Conservation (phyloP, 2,329 filamentous ascomycete species). For the Zymoseptoria brevis region DNA sequence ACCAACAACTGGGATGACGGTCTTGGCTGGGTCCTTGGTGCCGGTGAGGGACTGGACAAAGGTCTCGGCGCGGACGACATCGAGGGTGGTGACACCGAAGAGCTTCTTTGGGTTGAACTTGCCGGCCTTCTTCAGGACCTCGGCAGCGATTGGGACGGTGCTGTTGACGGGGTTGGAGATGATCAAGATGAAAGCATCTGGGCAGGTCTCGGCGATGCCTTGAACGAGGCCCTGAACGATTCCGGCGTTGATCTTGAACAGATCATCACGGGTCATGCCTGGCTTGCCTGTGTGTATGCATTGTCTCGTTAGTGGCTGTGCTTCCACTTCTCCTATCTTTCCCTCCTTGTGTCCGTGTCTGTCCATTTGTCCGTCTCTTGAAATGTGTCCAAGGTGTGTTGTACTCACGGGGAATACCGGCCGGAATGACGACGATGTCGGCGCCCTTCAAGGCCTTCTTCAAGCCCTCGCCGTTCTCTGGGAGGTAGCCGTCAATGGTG, state of each 20-base stretch:
- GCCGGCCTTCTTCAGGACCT: constrained; percentile 86
- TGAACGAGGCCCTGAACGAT: constrained; percentile 93
- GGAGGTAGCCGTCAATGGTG: constrained; percentile 80
- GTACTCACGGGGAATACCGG: constrained; percentile 79
- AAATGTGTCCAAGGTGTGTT: not conserved
- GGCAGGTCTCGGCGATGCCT: constrained; percentile 75
- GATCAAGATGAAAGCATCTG: constrained; percentile 90
- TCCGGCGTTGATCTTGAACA: constrained; percentile 99
- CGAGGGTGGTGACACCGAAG: constrained; percentile 96
- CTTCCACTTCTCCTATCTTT: constrained; percentile 14
- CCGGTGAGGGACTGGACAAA: constrained; percentile 83
- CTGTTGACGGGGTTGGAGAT: constrained; percentile 99
- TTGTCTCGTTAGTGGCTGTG: not conserved
- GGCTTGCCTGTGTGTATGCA: constrained; percentile 66
- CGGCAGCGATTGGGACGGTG: constrained; percentile 92
- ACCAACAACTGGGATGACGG: constrained; percentile 85
- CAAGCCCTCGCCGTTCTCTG: constrained; percentile 65
- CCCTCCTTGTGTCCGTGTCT: constrained; percentile 1
- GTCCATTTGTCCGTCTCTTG: not conserved
- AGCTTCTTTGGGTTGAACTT: constrained; percentile 94
- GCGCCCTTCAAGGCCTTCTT: constrained; percentile 85
- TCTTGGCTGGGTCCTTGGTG: constrained; percentile 71
- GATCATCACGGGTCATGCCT: constrained; percentile 97
- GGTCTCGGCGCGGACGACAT: constrained; percentile 95
- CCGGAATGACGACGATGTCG: constrained; percentile 94